Conservation (phyloP, 768 basidiomycete species). For the Butyriboletus loyo region DNA sequence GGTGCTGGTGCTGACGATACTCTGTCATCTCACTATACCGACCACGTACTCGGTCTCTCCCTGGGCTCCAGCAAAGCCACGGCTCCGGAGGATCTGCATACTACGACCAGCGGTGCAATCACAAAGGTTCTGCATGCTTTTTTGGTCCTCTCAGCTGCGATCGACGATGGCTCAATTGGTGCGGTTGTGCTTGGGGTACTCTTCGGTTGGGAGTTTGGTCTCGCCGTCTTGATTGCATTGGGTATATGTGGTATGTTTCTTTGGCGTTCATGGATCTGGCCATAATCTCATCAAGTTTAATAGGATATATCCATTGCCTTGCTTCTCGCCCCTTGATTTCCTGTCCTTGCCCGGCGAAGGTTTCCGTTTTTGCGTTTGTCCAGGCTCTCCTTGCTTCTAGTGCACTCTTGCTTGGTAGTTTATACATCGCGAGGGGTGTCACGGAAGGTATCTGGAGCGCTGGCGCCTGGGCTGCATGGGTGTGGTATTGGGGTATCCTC, state of each 20-base stretch:
- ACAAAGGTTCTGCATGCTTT: slow-evolving; percentile 15
- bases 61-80: slow-evolving; percentile 78
- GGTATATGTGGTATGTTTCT: slow-evolving; percentile 59
- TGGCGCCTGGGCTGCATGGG: slow-evolving; percentile 29
- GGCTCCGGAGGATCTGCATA: slow-evolving; percentile 60
- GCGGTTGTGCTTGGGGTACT: slow-evolving; percentile 58
- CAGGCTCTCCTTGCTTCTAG: slow-evolving; percentile 81
- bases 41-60: slow-evolving; percentile 84
- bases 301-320: slow-evolving; percentile 20
- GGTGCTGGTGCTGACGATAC: slow-evolving; percentile 85
- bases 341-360: slow-evolving; percentile 3
- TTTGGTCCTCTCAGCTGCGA: slow-evolving; percentile 74
- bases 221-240: slow-evolving; percentile 72
- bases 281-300: background rate
- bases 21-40: slow-evolving; percentile 59
- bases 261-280: background rate
- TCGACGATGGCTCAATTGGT: slow-evolving; percentile 76
- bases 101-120: slow-evolving; percentile 8
- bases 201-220: slow-evolving; percentile 65
- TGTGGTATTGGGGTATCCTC: slow-evolving; percentile 30
- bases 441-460: slow-evolving; percentile 28
- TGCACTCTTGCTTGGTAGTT: slow-evolving; percentile 71
- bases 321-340: slow-evolving; percentile 5
- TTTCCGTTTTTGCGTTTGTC: slow-evolving; percentile 32
- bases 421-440: slow-evolving; percentile 28